A percentile compares a stretch with the other conserved stretches of the same genome.
Conservation (phyloP, 1,284 basidiomycete species). For the Pyrrhoderma lamaoense region DNA sequence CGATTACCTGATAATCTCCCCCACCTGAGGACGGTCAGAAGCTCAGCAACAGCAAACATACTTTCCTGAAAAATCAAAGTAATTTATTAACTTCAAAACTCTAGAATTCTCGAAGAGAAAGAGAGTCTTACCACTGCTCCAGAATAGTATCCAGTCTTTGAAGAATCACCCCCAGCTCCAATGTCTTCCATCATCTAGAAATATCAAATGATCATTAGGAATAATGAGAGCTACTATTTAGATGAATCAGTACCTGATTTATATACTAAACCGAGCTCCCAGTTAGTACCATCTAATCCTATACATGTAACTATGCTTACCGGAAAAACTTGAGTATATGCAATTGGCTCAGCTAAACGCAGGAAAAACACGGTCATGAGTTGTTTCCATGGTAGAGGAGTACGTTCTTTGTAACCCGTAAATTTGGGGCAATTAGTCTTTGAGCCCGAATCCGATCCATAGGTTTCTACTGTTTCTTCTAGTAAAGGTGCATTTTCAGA, state of each 20-base stretch:
- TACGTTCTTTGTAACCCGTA: background rate
- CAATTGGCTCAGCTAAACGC: conserved; percentile 26
- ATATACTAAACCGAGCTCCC: conserved; percentile 8
- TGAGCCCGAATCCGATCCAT: background rate
- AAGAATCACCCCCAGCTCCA: conserved; percentile 20
- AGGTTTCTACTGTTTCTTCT: too few relatives aligned
- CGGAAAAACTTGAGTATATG: conserved; percentile 19
- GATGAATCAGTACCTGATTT: conserved; percentile 6
- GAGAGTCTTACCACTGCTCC: conserved; percentile 22
- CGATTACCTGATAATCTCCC: conserved; percentile 22
- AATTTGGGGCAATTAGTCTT: conserved; percentile 13
- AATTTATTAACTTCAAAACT: background rate
- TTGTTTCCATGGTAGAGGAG: conserved; percentile 20
- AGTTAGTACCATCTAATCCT: background rate
- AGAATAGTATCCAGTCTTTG: conserved; percentile 24
- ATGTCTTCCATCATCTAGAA: conserved; percentile 23
- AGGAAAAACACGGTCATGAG: conserved; percentile 21
- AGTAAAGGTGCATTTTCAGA: too few relatives aligned
- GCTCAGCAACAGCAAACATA: conserved; percentile 23
- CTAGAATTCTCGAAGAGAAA: background rate
- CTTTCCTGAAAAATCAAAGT: conserved; percentile 20
- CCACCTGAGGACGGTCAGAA: conserved; percentile 23
- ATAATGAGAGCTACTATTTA: background rate
- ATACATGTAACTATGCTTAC: background rate
- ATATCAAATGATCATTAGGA: background rate